These are phyloP conservation scores for Psilocybe mexicana DNA, from an alignment of 1,284 basidiomycete genomes.

Conservation along the genomic window DNA sequence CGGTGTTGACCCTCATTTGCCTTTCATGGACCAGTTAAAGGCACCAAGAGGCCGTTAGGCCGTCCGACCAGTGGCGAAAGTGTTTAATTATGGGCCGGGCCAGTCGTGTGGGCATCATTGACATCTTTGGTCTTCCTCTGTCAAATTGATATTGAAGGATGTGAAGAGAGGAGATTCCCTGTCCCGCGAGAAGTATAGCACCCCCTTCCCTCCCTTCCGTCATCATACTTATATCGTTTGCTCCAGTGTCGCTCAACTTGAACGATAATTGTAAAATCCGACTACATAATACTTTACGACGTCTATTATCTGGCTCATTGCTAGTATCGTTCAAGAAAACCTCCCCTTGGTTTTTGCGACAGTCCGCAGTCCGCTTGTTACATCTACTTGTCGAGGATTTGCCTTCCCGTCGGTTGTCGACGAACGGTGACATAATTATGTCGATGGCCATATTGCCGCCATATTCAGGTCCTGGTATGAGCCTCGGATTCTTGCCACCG, in stretches of 20 bases:
- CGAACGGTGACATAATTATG: not conserved
- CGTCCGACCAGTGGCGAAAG: not conserved
- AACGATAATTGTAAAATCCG: not conserved
- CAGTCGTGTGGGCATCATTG: not conserved
- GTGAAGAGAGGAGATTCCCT: too few species aligned
- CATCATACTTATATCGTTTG: not conserved
- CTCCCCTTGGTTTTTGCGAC: not conserved
- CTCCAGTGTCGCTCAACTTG: not conserved
- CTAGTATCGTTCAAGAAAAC: not conserved
- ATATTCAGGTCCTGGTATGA: conserved; percentile 6
- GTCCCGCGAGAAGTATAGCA: not conserved
- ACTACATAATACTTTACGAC: too few species aligned
- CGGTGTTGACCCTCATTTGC: not conserved
- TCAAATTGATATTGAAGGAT: not conserved
- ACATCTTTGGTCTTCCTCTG: not conserved
- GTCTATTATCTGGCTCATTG: too few species aligned
- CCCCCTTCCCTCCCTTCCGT: conserved; percentile 4
- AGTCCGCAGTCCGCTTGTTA: not conserved
- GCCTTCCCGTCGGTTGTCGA: too few species aligned
- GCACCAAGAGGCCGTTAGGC: conserved; percentile 5
- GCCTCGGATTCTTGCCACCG: conserved; percentile 8
- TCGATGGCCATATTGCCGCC: conserved; percentile 7
- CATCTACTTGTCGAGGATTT: not conserved
- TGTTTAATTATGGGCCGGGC: not conserved
- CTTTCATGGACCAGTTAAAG: conserved; percentile 4